Conservation (phyloP, 2,329 filamentous ascomycete genomes). For the Sporothrix pseudoabietina region DNA sequence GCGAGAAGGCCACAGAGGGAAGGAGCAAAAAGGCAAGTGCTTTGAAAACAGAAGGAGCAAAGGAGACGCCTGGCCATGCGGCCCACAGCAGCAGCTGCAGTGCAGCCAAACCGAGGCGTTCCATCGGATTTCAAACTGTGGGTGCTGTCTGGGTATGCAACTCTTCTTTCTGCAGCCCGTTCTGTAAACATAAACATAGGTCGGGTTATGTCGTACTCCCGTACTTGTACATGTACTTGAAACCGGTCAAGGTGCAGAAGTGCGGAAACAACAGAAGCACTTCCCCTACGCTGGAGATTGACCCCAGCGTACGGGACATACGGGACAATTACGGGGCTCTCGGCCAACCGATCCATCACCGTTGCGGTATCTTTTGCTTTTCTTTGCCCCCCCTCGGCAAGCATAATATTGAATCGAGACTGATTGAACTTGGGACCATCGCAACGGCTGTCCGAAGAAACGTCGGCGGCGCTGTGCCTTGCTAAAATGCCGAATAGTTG, state of each 20-base stretch:
- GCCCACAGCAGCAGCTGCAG: constrained; percentile 16
- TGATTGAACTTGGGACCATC: not conserved
- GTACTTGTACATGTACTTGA: constrained; percentile 7
- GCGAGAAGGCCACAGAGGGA: not conserved
- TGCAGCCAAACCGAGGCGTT: constrained; percentile 1
- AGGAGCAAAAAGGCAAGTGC: not conserved
- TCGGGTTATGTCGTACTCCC: not conserved
- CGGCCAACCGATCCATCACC: not conserved
- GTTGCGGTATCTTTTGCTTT: not conserved
- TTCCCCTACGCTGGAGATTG: not conserved
- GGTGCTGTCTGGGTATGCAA: not conserved
- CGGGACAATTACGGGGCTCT: not conserved
- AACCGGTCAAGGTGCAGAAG: not conserved
- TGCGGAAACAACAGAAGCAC: not conserved
- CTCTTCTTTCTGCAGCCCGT: constrained; percentile 11
- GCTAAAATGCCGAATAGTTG: not conserved
- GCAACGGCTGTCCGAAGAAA: not conserved
- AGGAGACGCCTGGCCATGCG: not conserved
- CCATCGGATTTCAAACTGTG: constrained; percentile 17
- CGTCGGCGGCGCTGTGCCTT: not conserved
- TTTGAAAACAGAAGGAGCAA: not conserved
- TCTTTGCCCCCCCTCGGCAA: not conserved
- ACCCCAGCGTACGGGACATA: not conserved
- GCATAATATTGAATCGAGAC: not conserved
- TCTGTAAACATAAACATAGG: too few species aligned